phyloP scores from a whole-genome alignment of 345 rosid genomes.

The Cardiospermum halicacabum region DNA sequence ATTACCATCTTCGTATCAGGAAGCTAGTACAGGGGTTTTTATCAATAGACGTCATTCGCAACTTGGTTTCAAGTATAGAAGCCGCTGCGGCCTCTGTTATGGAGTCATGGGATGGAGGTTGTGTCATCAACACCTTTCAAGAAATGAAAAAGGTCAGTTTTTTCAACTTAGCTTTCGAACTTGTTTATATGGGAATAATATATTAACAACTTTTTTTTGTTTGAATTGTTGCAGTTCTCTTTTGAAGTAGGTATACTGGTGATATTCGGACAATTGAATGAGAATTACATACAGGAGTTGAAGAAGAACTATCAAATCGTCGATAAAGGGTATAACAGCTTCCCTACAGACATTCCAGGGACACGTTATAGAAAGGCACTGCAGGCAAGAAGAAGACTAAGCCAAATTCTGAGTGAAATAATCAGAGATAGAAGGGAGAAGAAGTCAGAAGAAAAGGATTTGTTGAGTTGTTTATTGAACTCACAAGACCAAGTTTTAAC shows the following conservation, averaged over 20 bases:
- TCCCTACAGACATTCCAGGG: slow-evolving; percentile 77
- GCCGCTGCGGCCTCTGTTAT: slow-evolving; percentile 42
- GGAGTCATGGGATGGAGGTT: slow-evolving; percentile 50
- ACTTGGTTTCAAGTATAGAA: slow-evolving; percentile 54
- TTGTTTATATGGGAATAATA: too few relatives aligned
- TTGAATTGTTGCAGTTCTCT: slow-evolving; percentile 49
- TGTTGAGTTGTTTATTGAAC: slow-evolving; percentile 44
- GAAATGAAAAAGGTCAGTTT: slow-evolving; percentile 93
- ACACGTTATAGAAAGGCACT: slow-evolving; percentile 66
- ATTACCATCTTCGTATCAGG: slow-evolving; percentile 63
- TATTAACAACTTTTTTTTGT: too few relatives aligned
- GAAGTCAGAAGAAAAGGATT: slow-evolving; percentile 33
- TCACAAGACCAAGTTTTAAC: slow-evolving; percentile 34
- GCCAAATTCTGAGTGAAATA: slow-evolving; percentile 41
- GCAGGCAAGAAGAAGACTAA: slow-evolving; percentile 55
- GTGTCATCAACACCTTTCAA: slow-evolving; percentile 58
- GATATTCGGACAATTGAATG: slow-evolving; percentile 66
- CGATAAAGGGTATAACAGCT: slow-evolving; percentile 82
- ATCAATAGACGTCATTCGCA: slow-evolving; percentile 48
- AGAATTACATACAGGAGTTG: slow-evolving; percentile 54
- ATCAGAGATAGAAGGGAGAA: slow-evolving; percentile 51
- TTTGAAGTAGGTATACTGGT: slow-evolving; percentile 75
- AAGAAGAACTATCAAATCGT: slow-evolving; percentile 62
- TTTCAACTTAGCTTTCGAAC: too few relatives aligned
- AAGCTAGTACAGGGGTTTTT: slow-evolving; percentile 62